A percentile compares a stretch with the other conserved stretches of the same genome.
Conservation (phyloP, 306 rosid genomes). For the Cucumis cinereus region DNA sequence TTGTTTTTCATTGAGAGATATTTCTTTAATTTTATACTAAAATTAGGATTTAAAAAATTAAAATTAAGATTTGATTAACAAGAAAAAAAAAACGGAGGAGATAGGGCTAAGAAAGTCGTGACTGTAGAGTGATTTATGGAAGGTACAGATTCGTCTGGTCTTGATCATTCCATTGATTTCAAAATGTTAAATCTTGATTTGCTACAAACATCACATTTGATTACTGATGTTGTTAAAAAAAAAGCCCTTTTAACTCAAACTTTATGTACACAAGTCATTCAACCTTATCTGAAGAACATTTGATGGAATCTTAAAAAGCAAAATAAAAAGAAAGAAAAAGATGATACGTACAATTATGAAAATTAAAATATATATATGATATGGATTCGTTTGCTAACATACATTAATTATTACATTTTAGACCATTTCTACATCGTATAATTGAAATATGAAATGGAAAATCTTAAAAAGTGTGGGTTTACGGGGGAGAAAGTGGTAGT, state of each 20-base stretch:
- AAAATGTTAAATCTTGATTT: too few relatives aligned
- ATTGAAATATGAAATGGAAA: neutral
- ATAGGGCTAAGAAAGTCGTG: neutral
- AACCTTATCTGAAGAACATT: too few relatives aligned
- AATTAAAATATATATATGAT: neutral
- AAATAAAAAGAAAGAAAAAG: neutral
- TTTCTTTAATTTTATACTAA: neutral
- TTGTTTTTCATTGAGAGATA: neutral
- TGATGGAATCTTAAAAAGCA: neutral
- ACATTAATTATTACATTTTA: neutral
- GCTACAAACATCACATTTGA: too few relatives aligned
- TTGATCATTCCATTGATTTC: conserved; percentile 74
- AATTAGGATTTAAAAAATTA: neutral
- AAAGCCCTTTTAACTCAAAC: too few relatives aligned
- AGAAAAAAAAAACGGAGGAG: neutral
- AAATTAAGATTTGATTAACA: neutral
- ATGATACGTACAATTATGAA: neutral
- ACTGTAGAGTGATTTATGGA: conserved; percentile 42
- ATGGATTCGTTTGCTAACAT: neutral
- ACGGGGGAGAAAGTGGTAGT: neutral
- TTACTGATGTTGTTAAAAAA: too few relatives aligned
- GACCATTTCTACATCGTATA: neutral
- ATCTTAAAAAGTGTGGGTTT: neutral
- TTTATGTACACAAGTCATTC: too few relatives aligned
- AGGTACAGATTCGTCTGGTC: conserved; percentile 55